A percentile compares a stretch with the other conserved stretches of the same genome.
phyloP scores from a whole-genome alignment of 345 rosid genomes.

The Excoecaria cochinchinensis region DNA sequence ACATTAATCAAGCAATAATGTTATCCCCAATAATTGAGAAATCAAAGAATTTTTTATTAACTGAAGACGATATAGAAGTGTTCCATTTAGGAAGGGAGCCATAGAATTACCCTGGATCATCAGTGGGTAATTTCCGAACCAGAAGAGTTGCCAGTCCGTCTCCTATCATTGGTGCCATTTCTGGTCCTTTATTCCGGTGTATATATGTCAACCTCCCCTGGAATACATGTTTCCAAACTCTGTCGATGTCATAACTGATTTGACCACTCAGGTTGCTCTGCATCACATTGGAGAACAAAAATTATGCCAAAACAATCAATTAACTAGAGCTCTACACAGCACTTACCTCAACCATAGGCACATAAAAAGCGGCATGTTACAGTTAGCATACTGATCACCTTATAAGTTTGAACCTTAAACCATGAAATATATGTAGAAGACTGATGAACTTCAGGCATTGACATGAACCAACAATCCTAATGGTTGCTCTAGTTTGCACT shows the following conservation, averaged over 20 bases:
- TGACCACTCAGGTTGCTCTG: constrained; percentile 69
- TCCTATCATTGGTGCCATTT: constrained; percentile 67
- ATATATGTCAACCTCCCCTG: constrained; percentile 74
- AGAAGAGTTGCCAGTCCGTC: constrained; percentile 75
- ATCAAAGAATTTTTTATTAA: not conserved
- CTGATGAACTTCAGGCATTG: not conserved
- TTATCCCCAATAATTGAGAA: not conserved
- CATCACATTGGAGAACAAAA: constrained; percentile 15
- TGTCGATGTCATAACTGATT: constrained; percentile 45
- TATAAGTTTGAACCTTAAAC: not conserved
- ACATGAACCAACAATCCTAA: not conserved
- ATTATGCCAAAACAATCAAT: constrained; percentile 12
- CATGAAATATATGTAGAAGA: not conserved
- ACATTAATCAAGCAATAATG: not conserved
- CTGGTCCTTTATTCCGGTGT: constrained; percentile 65
- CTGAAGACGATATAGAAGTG: constrained; percentile 1
- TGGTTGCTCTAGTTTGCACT: not conserved
- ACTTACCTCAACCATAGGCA: constrained; percentile 4
- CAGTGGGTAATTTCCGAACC: constrained; percentile 69
- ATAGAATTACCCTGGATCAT: constrained; percentile 54
- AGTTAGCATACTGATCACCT: constrained; percentile 1
- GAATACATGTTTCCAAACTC: constrained; percentile 63
- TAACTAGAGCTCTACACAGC: not conserved
- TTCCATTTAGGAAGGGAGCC: not conserved
- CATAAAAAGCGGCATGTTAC: constrained; percentile 5